phyloP scores from a whole-genome alignment of 169 alveolate genomes.

The Sarcocystis neurona region DNA sequence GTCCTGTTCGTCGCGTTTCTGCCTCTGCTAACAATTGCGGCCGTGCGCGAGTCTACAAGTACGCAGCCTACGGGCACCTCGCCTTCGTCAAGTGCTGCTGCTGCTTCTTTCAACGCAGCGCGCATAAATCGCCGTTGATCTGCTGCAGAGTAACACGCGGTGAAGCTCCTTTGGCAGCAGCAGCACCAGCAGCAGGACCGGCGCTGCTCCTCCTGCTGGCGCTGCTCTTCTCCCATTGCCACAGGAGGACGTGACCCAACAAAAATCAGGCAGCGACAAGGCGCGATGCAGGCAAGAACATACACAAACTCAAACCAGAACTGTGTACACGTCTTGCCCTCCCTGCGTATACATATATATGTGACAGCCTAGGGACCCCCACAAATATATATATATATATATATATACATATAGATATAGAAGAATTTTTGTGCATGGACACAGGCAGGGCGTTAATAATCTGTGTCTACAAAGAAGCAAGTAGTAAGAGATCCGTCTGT shows the following conservation, averaged over 20 bases:
- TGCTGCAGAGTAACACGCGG: neutral
- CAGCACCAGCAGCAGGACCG: neutral
- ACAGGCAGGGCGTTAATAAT: too few relatives aligned
- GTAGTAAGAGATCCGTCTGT: too few relatives aligned
- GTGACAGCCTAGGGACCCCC: too few relatives aligned
- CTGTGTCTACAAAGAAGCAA: too few relatives aligned
- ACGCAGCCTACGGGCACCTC: conserved; percentile 72
- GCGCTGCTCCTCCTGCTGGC: neutral
- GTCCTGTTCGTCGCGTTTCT: conserved; percentile 55
- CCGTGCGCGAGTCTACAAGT: conserved; percentile 32
- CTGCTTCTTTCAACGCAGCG: conserved; percentile 41
- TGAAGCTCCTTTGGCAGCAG: neutral
- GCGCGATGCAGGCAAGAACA: neutral
- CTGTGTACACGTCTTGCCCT: too few relatives aligned
- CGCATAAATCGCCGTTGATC: conserved; percentile 27
- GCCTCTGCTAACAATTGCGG: conserved; percentile 41
- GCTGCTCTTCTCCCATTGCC: neutral
- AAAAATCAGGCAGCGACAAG: neutral
- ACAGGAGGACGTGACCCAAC: neutral
- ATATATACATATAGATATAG: too few relatives aligned
- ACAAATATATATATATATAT: too few relatives aligned
- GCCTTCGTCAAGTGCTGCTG: conserved; percentile 30
- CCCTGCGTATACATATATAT: too few relatives aligned
- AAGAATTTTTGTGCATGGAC: too few relatives aligned
- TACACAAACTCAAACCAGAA: neutral